phyloP scores from a whole-genome alignment of 305 asterid genomes.

The Fraxinus nigra region DNA sequence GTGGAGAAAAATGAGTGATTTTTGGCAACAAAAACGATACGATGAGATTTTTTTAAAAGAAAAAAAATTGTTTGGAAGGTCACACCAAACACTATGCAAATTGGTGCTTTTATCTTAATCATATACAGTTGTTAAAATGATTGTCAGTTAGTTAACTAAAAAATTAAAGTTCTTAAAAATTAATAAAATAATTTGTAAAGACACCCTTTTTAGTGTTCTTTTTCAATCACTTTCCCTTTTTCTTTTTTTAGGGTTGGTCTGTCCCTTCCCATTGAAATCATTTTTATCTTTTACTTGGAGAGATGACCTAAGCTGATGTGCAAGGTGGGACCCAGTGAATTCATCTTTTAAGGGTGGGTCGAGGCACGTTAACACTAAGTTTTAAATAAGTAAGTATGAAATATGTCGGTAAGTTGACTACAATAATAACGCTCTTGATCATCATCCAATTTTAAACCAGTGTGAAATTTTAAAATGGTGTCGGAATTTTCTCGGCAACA shows the following conservation, averaged over 20 bases:
- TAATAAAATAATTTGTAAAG: not conserved
- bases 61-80: not conserved
- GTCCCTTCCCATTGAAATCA: not conserved
- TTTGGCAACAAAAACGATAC: not conserved
- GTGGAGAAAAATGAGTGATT: not conserved
- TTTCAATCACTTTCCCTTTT: constrained; percentile 1
- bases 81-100: not conserved
- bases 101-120: not conserved
- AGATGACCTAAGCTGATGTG: not conserved
- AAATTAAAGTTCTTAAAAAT: not conserved
- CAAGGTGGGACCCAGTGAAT: not conserved
- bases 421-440: too few relatives aligned
- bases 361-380: not conserved
- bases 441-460: not conserved
- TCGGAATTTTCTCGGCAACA: not conserved
- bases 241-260: not conserved
- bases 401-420: too few relatives aligned
- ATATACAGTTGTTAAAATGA: constrained; percentile 7
- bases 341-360: not conserved
- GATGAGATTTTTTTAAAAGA: not conserved
- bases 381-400: not conserved
- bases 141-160: not conserved
- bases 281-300: not conserved
- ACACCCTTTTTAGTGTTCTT: not conserved
- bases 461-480: not conserved